Evolutionary conservation across 805 yeast genomes (phyloP).

Genomic region (Geotrichum ghanense): DNA sequence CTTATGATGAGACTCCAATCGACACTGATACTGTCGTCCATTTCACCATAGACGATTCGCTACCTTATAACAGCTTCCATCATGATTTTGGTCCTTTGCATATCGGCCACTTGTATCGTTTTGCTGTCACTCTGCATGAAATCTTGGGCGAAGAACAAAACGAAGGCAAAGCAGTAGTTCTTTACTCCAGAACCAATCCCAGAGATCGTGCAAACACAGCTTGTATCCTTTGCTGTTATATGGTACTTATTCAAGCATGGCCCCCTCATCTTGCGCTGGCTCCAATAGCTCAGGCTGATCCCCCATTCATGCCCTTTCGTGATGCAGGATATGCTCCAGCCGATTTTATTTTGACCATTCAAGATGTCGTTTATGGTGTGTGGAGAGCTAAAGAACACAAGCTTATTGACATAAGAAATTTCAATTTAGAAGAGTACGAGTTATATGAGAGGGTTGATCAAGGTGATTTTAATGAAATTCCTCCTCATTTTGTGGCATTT

Average conservation of each 20-base stretch:
- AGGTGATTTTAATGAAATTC: conserved; percentile 87
- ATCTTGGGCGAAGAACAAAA: conserved; percentile 77
- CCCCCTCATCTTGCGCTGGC: conserved; percentile 96
- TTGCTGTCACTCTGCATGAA: conserved; percentile 90
- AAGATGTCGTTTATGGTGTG: conserved; percentile 89
- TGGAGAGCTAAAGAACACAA: conserved; percentile 96
- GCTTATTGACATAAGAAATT: conserved; percentile 72
- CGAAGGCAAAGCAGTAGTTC: conserved; percentile 79
- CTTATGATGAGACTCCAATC: conserved; percentile 67
- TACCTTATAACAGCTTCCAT: conserved; percentile 91
- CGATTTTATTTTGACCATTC: conserved; percentile 86
- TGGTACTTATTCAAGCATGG: conserved; percentile 93
- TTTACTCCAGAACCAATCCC: conserved; percentile 74
- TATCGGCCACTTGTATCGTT: conserved; percentile 84
- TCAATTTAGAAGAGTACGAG: conserved; percentile 89
- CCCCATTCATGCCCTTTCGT: conserved; percentile 89
- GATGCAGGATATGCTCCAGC: conserved; percentile 97
- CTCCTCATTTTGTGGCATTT: conserved; percentile 93
- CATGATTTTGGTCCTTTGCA: conserved; percentile 95
- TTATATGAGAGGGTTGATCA: conserved; percentile 91
- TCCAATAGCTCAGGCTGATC: conserved; percentile 83
- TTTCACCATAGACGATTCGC: conserved; percentile 85
- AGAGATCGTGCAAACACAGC: conserved; percentile 88
- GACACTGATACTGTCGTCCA: conserved; percentile 68
- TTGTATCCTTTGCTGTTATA: conserved; percentile 84